A percentile compares a stretch with the other conserved stretches of the same genome.
These are phyloP conservation scores for Claviceps pazoutovae DNA, from an alignment of 2,329 filamentous ascomycete species.

Conservation along the genomic window DNA sequence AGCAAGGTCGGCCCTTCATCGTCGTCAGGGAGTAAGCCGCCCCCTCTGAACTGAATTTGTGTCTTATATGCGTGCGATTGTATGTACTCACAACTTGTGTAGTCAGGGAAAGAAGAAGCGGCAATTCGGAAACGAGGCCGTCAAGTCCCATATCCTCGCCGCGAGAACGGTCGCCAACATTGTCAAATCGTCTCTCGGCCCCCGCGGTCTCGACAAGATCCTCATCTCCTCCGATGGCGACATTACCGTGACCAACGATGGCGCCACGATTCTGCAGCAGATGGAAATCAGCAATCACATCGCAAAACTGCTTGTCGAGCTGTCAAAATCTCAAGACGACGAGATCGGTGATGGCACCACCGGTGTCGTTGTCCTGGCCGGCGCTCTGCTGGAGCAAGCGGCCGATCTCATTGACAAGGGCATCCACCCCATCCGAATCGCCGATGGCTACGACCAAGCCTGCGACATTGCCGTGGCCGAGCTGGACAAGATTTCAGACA, in stretches of 20 bases:
- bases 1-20: slow-evolving; percentile 93
- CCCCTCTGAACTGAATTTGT: slow-evolving; percentile 21
- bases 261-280: slow-evolving; percentile 90
- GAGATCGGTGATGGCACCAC: slow-evolving; percentile 98
- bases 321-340: slow-evolving; percentile 96
- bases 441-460: slow-evolving; percentile 93
- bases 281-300: slow-evolving; percentile 99
- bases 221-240: slow-evolving; percentile 96
- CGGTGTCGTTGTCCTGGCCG: slow-evolving; percentile 89
- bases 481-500: slow-evolving; percentile 85
- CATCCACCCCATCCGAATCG: slow-evolving; percentile 96
- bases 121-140: slow-evolving; percentile 89
- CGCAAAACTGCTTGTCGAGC: slow-evolving; percentile 87
- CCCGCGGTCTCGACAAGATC: slow-evolving; percentile 95
- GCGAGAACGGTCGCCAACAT: slow-evolving; percentile 93
- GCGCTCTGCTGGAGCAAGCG: slow-evolving; percentile 88
- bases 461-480: slow-evolving; percentile 92
- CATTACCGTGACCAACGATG: slow-evolving; percentile 98
- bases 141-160: slow-evolving; percentile 96
- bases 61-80: not conserved
- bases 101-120: slow-evolving; percentile 97
- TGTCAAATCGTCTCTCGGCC: slow-evolving; percentile 91
- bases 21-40: slow-evolving; percentile 74
- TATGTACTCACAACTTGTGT: slow-evolving; percentile 12
- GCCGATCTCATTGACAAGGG: slow-evolving; percentile 98